Evolutionary conservation across 306 rosid genomes (phyloP), one percentile per base, ranked within the genome.

Genomic region (Trifolium fragiferum): DNA sequence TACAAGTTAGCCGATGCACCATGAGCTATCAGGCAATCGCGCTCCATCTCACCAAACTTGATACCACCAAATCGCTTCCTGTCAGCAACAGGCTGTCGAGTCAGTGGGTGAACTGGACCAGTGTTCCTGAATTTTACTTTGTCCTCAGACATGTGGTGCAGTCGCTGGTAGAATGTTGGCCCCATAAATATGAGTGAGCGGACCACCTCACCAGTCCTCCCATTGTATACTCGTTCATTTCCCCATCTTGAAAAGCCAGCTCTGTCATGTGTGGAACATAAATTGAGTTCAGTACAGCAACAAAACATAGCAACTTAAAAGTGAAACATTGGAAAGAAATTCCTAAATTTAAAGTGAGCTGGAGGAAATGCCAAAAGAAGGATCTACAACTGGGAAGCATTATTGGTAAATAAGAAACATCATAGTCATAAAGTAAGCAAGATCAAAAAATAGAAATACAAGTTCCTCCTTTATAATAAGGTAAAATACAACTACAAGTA

Each of bases 21-120:
- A 4, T 95, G 99, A 13, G 99, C 99, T 6, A 95, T 84, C 12
- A 95, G 87, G 78, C 99, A 95, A 79, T 95, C 99, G 4, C 99
- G 91, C 82, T 95, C 99, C 99, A 95, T 95, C 78, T 95, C 99
- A 32, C 99, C 99, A 12, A 95, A 95, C 76, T 95, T 95, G 70
- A 95, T 85, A 20, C 99, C 99, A 47, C 99, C 99, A 67, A 92
- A 95, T 18, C 99, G 89, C 76, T 95, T 95, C 68, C 99, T 71
- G 69, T 95, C 99, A 1, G 98, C 97, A 46, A 95, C 99, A 0
- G 99, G 99, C 74, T 95, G 99, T 37, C 99, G 86, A 47, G 99
- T 95, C 47, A 92, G 82, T n/a, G 99, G 99, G 75, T 95, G 99
- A 63, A 95, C 98, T 0, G 99, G 99, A 25, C 98, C 98, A 0